These are phyloP conservation scores for Carpinus fangiana DNA, from an alignment of 306 rosid species.

Conservation along the genomic window DNA sequence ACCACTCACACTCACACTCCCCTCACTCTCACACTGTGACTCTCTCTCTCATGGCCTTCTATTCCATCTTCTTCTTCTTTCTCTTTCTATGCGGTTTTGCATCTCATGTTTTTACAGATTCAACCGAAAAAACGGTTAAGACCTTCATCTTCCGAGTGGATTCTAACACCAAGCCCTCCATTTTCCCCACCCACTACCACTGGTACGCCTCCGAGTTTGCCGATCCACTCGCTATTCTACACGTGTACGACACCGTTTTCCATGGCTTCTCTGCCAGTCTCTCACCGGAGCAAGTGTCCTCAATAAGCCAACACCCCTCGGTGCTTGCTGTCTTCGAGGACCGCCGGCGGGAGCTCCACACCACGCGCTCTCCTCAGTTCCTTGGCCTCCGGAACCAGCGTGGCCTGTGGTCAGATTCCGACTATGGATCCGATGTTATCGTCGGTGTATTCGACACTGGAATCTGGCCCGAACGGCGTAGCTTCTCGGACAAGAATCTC, in stretches of 20 bases:
- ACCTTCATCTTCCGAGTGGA: constrained; percentile 75
- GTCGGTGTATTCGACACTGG: constrained; percentile 87
- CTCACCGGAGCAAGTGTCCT: constrained; percentile 35
- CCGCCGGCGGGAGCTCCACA: constrained; percentile 74
- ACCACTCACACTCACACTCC: constrained; percentile 20
- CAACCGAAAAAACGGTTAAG: constrained; percentile 24
- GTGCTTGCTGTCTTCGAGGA: constrained; percentile 75
- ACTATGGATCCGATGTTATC: constrained; percentile 86
- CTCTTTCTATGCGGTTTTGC: constrained; percentile 23
- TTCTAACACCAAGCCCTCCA: constrained; percentile 59
- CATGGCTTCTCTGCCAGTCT: constrained; percentile 90
- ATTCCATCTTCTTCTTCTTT: constrained; percentile 25
- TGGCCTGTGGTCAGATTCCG: constrained; percentile 91
- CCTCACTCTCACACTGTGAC: constrained; percentile 28
- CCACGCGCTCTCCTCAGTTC: constrained; percentile 95
- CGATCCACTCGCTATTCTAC: constrained; percentile 55
- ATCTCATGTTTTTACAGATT: constrained; percentile 8
- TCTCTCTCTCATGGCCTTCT: constrained; percentile 19
- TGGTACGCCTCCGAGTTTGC: constrained; percentile 82
- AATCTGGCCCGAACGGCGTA: constrained; percentile 74
- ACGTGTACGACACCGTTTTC: constrained; percentile 71
- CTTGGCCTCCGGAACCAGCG: constrained; percentile 86
- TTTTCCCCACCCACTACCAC: constrained; percentile 74
- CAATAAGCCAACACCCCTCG: constrained; percentile 51
- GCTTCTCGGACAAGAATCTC: constrained; percentile 74